Evolutionary conservation across 1,139 yeast species (phyloP), one percentile per base, ranked within the genome.

Genomic region (Hyphopichia wangnamkhiaoensis): DNA sequence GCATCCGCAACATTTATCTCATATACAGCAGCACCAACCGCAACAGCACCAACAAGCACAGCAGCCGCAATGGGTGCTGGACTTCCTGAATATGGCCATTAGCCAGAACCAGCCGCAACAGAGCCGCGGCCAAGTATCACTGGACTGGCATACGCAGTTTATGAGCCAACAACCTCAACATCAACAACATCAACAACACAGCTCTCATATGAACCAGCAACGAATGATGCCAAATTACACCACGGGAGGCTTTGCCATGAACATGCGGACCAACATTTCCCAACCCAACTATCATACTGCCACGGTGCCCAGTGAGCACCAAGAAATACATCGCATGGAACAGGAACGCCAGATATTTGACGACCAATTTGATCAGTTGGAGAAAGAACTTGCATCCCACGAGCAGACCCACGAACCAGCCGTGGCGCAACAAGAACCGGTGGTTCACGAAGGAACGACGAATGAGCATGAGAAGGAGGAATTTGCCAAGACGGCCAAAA

Each of bases 401-500:
- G 43, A 39, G 16, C 37, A 33, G 15, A 52, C 44, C 33, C 48
- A 44, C 17, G 42, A 40, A 15, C 41, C 32, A 18, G 43, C 47
- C 27, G 42, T 35, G 34, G 40, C 37, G 9, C 46, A 48, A 6
- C 44, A 38, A 12, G 48, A 39, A 21, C 31, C 40, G 20, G 30
- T 41, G 15, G n/a, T n/a, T n/a, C 34, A 43, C 13, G 49, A 40
- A 3, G 24, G 17, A 10, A 7, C 23, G 5, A 7, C 14, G 9
- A 41, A 44, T 29, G 54, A 54, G 12, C 34, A 33, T 4, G 71
- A 35, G 16, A 65, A 67, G 43, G 67, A 67, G 31, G 56, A 59
- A 45, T 71, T 72, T 56, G 77, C 77, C 8, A 55, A 59, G 37
- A 63, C 74, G 0, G 78, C 78, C 1, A 50, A 59, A 31, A 58